Base-by-base conservation (phyloP, 75 land plant species). In the Adiantum capillusveneris region DNA sequence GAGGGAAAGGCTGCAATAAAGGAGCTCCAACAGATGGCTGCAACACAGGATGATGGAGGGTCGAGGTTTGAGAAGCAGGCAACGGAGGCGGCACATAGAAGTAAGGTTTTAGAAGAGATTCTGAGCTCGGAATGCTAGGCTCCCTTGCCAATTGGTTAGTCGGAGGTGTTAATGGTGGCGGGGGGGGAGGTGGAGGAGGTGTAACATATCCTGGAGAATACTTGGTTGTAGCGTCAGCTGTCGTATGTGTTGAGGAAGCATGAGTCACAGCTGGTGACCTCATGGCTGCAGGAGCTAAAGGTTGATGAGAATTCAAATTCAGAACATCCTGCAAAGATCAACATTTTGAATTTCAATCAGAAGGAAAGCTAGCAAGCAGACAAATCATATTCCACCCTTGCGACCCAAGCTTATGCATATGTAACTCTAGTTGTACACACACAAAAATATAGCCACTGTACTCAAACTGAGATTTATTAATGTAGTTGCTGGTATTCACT, bases 1-100 rank as follows among this genome's bases (percentile, higher is more conserved):
- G 97, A 26, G 93, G 97, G 59, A 87, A 87, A 24, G 93, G 97
- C 44, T 84, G 93, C 56, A 84, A 83, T 64, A 84, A 54, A 39
- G 97, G 88, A 62, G 88, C 63, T 2, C 85, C 93, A 72, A 81
- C 79, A 1, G 85, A 80, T 13, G 80, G 78, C 53, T 79, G 96
- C 70, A 82, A 58, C 11, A 72, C 60, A 11, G 89, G 78, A 58
- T 77, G 78, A 53, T 68, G 56, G 5, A 83, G 69, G 48, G 82
- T 65, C 21, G 73, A 66, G 16, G 69, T 57, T 29, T 68, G 65
- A 1, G 79, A 54, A n/a, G 77, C 56, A 19, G 77, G 66, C 0
- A 72, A 49, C 3, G 79, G 79, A 0, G 85, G 81, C 46, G 75
- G 60, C 31, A 80, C 65, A 53, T 86, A 90, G 39, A 79, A 71